These are phyloP conservation scores for Acanthamoeba lenticulata DNA, from an alignment of 208 protist species.

Conservation along the genomic window DNA sequence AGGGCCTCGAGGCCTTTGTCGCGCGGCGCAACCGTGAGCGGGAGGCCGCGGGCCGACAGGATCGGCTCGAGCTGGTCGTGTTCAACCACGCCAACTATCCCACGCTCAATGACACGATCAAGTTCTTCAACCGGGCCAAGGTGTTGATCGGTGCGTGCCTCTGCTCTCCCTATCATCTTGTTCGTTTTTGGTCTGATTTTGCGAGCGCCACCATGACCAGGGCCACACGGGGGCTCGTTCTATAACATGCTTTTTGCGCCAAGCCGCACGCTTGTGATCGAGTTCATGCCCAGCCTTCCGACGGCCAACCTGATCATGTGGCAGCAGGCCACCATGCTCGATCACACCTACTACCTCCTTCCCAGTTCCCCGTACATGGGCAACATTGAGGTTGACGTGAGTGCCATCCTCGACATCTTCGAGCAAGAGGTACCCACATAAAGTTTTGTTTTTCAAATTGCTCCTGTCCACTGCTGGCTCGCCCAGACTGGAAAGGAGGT, in stretches of 20 bases:
- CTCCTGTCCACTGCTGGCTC: too few species aligned
- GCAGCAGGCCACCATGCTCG: conserved; percentile 12
- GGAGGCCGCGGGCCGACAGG: background rate
- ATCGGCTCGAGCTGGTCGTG: background rate
- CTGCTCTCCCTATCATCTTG: too few species aligned
- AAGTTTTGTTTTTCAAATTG: too few species aligned
- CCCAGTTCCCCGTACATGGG: background rate
- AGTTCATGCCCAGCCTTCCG: background rate
- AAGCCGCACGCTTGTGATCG: background rate
- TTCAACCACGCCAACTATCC: conserved; percentile 29
- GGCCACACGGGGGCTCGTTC: background rate
- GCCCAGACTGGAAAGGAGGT: too few species aligned
- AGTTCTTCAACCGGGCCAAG: conserved; percentile 13
- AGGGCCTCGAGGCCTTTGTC: background rate
- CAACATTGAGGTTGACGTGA: background rate
- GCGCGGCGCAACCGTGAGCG: background rate
- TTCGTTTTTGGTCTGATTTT: too few species aligned
- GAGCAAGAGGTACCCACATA: background rate
- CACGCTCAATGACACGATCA: background rate
- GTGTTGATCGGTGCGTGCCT: background rate
- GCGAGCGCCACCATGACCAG: too few species aligned
- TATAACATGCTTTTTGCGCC: conserved; percentile 5
- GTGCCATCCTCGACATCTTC: background rate
- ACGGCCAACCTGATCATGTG: conserved; percentile 25
- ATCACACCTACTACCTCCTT: conserved; percentile 28